Base-by-base conservation (phyloP, 2,329 filamentous ascomycete genomes). In the Amauroascus niger region DNA sequence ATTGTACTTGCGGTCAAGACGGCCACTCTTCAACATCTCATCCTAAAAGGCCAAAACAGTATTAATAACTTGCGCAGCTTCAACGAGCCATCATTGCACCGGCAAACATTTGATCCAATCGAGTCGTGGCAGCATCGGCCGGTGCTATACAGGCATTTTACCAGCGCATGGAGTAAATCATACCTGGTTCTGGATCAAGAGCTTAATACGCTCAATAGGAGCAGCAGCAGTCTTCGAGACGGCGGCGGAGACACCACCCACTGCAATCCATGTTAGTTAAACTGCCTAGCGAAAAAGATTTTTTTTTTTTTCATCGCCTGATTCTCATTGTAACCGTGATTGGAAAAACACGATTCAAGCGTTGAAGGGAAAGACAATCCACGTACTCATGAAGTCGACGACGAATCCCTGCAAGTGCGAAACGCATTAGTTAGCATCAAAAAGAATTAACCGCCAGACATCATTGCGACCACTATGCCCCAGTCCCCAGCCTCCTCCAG, bases 141-240 rank as follows among this genome's bases (percentile, higher is more conserved):
- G 24, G 11, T 9, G 16, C 20, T 11, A n/a, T n/a, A 30, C 26
- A 30, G 37, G n/a, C 13, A 30, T 11, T 26, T n/a, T 33, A 4
- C 24, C 2, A 50, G 7, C 14, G n/a, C 24, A 22, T 13, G 28
- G 32, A 26, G 39, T 26, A 37, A n/a, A n/a, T 18, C 53, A 65
- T 83, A 95, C 90, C 87, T 98, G 93, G 82, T 98, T 98, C 84
- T 98, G 93, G 81, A 98, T 94, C 73, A 98, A 88, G 74, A 98
- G 93, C 90, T 98, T 98, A 80, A 98, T 86, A 89, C 93, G 93
- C 90, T 98, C 93, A 70, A 98, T 98, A 79, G 93, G 93, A 79
- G 93, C 93, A 74, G 93, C 93, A 72, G 93, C 93, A 67, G 93
- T 98, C 89, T 98, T 98, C 75, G 93, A 98, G 86, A 98, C 90